Base-by-base conservation (phyloP, 345 rosid genomes). In the Mercurialis annua region DNA sequence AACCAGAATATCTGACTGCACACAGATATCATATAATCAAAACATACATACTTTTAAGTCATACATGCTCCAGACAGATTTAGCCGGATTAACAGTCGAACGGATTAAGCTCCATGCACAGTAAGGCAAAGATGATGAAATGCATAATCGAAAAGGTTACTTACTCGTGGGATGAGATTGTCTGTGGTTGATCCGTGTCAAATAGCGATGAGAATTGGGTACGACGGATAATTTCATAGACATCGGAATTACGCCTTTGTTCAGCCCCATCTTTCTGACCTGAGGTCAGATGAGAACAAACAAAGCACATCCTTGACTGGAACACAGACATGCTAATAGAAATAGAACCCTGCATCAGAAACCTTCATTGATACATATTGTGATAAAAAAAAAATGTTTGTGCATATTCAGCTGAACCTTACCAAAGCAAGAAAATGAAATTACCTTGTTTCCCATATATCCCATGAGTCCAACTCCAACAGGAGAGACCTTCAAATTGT, bases 381-480 rank as follows among this genome's bases (percentile, higher is more conserved):
- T 40, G 51, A 50, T 47, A 34, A 34, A 66, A 48, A 54, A n/a
- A 23, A 16, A 54, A n/a, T n/a, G n/a, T n/a, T n/a, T n/a, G n/a
- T n/a, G 43, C 56, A 34, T 38, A 33, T 46, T 71, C 49, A 71
- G 26, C 49, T 55, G 68, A 49, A 40, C 5, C 67, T 1, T n/a
- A n/a, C n/a, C n/a, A n/a, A 31, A 59, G 27, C 36, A 52, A 16
- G 43, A 68, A 72, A 36, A 16, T 55, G 27, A 43, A 27, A 24
- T 6, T 87, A 95, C 99, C 98, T 95, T 95, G 84, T 95, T 95
- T 74, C 99, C 98, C 93, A 95, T 81, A 81, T 92, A 95, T 27
- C 99, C 99, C 99, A 95, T 95, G 33, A 95, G 86, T 43, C 99
- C 99, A 61, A 95, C 88, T 77, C 99, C 99, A 46, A 95, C 99